phyloP scores from a whole-genome alignment of 208 protist genomes.

The Leishmania major region DNA sequence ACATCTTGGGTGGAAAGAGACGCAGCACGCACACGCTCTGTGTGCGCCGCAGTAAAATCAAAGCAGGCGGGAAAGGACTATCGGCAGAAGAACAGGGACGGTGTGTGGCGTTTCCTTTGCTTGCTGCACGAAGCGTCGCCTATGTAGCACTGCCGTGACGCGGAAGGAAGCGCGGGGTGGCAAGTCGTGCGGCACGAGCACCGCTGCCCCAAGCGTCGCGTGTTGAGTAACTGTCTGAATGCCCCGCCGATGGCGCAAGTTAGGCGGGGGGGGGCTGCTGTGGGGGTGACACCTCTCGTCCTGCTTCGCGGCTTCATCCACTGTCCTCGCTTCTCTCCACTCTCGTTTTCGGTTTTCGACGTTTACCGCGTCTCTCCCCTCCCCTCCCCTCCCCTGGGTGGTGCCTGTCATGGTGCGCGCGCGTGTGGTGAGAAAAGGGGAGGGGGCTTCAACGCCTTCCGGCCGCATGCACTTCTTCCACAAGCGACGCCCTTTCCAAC shows the following conservation, averaged over 20 bases:
- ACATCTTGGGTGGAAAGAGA: neutral
- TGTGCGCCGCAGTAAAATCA: neutral
- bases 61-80: neutral
- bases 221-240: neutral
- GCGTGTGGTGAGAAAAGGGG: neutral
- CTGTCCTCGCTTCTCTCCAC: neutral
- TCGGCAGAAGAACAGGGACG: neutral
- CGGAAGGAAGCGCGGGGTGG: neutral
- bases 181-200: neutral
- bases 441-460: neutral
- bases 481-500: neutral
- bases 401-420: neutral
- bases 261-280: neutral
- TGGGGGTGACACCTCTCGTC: neutral
- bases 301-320: neutral
- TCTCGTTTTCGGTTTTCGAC: neutral
- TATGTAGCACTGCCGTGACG: neutral
- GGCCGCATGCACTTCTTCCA: neutral
- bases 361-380: neutral
- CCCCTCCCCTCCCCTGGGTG: neutral
- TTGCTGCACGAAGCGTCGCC: too few species aligned
- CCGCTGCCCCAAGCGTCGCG: neutral
- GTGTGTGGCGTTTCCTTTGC: neutral
- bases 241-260: neutral
- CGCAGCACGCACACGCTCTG: neutral